Evolutionary conservation across 352 stramenopile species (phyloP), one percentile per base, ranked within the genome.

Genomic region (Pythium scleroteichum): DNA sequence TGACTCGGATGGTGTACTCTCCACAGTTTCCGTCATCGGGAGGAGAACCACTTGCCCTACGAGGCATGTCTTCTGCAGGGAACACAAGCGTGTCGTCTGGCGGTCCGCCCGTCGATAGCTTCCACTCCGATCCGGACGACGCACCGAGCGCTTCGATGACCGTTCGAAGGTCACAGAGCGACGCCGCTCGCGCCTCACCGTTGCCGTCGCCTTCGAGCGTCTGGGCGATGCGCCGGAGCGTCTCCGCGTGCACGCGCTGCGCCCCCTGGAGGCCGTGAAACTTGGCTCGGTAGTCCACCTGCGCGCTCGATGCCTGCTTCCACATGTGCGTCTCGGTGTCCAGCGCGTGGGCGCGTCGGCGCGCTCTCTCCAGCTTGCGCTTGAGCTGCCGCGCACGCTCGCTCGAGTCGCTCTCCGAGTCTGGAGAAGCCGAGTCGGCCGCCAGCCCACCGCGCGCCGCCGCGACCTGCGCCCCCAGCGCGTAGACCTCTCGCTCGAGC

Each of bases 281-380:
- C 4, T 53, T 26, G 1, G 49, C 27, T 14, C 59, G 59, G 13
- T 39, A 55, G 42, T 60, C 42, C 16, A 50, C 16, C 35, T 66
- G 59, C 40, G 48, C 41, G 0, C 22, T 50, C 0, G 59, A 41
- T 7, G 59, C 50, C 29, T 58, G 19, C 27, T 49, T 48, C 59
- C 49, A 66, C 22, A n/a, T 19, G 3, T 19, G 9, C 20, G 42
- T 66, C 33, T 66, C 59, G 16, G 49, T 33, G 26, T 52, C 59
- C 1, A 66, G 42, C 19, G 32, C 26, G 24, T 60, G 29, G 4
- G 23, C 33, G 29, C 32, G 54, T 19, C 59, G 49, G 13, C 48
- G 19, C 1, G 24, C 19, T 17, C 16, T 33, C n/a, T 50, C 50
- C 16, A 66, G 24, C 13, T 66, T 32, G 0, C 17, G 7, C 16